Conservation (phyloP, 441 rosid species). For the Arabidopsis lyrata region DNA sequence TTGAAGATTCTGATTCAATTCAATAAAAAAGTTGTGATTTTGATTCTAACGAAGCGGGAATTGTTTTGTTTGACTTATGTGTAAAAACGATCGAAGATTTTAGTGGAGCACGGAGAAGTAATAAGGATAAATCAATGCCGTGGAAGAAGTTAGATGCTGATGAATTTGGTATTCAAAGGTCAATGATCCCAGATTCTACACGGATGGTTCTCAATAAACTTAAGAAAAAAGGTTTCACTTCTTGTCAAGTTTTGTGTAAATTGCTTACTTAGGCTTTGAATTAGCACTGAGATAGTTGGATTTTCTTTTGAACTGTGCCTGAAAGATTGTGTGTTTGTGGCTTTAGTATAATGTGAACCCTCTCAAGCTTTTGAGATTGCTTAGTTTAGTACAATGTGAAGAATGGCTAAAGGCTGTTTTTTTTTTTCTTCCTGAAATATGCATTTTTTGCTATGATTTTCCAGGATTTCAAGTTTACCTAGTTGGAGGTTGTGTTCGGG, state of each 20-base stretch:
- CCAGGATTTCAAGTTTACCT: constrained; percentile 55
- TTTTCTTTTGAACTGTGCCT: background rate
- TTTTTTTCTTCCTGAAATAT: background rate
- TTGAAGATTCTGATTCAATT: constrained; percentile 18
- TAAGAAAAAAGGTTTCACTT: constrained; percentile 44
- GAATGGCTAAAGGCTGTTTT: background rate
- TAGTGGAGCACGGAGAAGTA: constrained; percentile 35
- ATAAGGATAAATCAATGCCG: constrained; percentile 32
- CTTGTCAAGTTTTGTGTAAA: background rate
- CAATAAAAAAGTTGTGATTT: background rate
- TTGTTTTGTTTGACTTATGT: background rate
- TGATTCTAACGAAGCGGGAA: background rate
- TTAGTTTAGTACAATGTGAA: background rate
- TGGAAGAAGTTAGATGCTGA: constrained; percentile 53
- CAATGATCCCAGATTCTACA: constrained; percentile 52
- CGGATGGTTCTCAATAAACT: constrained; percentile 51
- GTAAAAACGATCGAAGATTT: constrained; percentile 8
- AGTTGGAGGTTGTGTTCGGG: constrained; percentile 56
- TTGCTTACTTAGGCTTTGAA: background rate
- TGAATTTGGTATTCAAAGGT: constrained; percentile 47
- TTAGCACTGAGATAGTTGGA: background rate
- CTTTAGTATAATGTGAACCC: constrained; percentile 12
- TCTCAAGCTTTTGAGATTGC: constrained; percentile 23
- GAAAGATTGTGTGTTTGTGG: background rate
- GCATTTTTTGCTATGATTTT: constrained; percentile 11